phyloP scores from a whole-genome alignment of 106 monocot species.

The Triglochin maritima region DNA sequence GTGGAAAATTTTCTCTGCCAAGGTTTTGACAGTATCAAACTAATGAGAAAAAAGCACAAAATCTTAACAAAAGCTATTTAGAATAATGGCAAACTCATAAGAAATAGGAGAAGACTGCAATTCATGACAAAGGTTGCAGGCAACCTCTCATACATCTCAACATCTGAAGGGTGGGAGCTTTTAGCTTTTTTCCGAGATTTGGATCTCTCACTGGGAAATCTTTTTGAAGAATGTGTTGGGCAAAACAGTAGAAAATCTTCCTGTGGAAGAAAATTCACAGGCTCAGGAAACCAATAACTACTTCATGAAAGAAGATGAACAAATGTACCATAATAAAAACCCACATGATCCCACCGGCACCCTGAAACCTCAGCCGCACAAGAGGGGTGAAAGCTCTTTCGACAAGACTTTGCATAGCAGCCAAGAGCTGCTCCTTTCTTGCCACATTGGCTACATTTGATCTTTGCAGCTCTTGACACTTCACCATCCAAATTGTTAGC shows the following conservation, averaged over 20 bases:
- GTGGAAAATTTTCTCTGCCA: conserved; percentile 14
- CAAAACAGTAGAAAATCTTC: conserved; percentile 76
- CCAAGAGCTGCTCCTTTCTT: conserved; percentile 76
- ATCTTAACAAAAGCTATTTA: background rate
- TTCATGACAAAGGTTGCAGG: background rate
- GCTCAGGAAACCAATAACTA: background rate
- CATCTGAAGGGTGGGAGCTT: background rate
- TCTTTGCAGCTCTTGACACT: conserved; percentile 47
- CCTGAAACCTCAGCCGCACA: conserved; percentile 41
- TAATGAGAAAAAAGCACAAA: background rate
- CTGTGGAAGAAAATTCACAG: conserved; percentile 23
- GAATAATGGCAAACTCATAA: background rate
- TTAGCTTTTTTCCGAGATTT: conserved; percentile 29
- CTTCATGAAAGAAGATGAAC: background rate
- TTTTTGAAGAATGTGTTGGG: conserved; percentile 50
- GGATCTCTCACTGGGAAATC: conserved; percentile 64
- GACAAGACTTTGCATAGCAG: conserved; percentile 49
- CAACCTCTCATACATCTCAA: conserved; percentile 3
- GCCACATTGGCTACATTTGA: conserved; percentile 65
- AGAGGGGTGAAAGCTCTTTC: conserved; percentile 59
- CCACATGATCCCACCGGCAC: conserved; percentile 69
- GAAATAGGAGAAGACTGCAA: background rate
- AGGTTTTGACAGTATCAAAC: background rate
- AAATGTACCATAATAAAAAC: background rate
- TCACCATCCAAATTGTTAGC: conserved; percentile 53